Evolutionary conservation across 306 rosid genomes (phyloP), one percentile per base, ranked within the genome.

Genomic region (Argentina anserina): DNA sequence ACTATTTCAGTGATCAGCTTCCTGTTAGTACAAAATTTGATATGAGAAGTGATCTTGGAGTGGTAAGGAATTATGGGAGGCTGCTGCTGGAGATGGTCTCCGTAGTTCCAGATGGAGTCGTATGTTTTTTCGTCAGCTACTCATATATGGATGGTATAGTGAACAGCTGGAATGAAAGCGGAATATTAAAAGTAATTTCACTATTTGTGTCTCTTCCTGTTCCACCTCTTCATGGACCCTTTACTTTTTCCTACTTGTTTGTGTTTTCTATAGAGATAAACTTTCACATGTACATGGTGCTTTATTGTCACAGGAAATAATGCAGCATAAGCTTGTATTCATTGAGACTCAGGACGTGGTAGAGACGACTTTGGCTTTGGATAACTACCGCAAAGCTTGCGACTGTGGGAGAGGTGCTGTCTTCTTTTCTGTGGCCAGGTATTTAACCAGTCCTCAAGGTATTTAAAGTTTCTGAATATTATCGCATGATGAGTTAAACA

Each of bases 361-460:
- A 52, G 98, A 93, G 83, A 93, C 98, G 40, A 93, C 98, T 1
- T 78, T 93, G 86, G 98, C 98, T 75, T 97, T 91, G 61, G 96
- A 93, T 78, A 93, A 93, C 83, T 93, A 91, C 77, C 96, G 90
- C 61, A 93, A 88, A 80, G 98, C 98, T 73, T 91, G 98, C 74
- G 98, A 93, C 80, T 93, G 97, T 80, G 97, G 98, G 82, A 87
- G 98, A 83, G 98, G 96, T 75, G 97, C 98, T 77, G 90, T 93
- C 46, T 93, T 93, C 80, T 86, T 93, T 72, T 93, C 98, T 52
- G 98, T 93, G 63, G 98, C 98, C 39, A 91, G 97, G 97, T 93
- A 80, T 46, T 75, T 46, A 56, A 46, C 33, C 47, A 17, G 23
- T 69, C 49, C 25, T 36, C 75, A 28, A 33, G 75, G 74, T 49